phyloP scores from a whole-genome alignment of 305 asterid genomes.

The Withania somnifera region DNA sequence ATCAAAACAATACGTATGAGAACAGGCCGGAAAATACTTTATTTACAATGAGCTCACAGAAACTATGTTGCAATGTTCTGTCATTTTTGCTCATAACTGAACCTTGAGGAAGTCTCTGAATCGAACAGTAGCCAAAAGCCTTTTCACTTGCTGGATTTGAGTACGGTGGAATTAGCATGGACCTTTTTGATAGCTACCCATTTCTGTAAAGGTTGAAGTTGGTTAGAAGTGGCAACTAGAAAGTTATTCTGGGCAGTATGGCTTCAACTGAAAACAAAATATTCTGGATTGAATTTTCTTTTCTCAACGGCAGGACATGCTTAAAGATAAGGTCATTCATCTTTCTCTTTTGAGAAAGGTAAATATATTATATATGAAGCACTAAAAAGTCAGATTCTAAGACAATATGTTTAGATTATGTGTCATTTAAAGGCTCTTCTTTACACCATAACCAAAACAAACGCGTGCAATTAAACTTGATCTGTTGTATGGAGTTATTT shows the following conservation, averaged over 20 bases:
- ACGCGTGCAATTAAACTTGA: too few species aligned
- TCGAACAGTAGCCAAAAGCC: not conserved
- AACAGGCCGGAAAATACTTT: not conserved
- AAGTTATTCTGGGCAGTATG: not conserved
- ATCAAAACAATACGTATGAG: not conserved
- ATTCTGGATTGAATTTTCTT: not conserved
- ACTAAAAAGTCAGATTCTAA: too few species aligned
- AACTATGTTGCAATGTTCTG: not conserved
- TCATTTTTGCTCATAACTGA: not conserved
- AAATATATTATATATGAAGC: not conserved
- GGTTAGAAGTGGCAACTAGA: not conserved
- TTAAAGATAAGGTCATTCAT: not conserved
- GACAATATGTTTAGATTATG: too few species aligned
- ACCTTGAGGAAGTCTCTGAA: not conserved
- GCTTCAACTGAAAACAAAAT: not conserved
- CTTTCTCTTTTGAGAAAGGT: not conserved
- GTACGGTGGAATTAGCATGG: not conserved
- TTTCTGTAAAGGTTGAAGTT: not conserved
- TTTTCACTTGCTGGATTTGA: not conserved
- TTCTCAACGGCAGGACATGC: not conserved
- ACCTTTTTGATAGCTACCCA: not conserved
- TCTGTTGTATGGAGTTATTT: not conserved
- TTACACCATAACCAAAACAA: too few species aligned
- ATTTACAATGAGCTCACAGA: not conserved
- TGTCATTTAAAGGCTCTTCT: too few species aligned